Evolutionary conservation across 306 rosid species (phyloP), one percentile per base, ranked within the genome.

Genomic region (Trifolium fragiferum): DNA sequence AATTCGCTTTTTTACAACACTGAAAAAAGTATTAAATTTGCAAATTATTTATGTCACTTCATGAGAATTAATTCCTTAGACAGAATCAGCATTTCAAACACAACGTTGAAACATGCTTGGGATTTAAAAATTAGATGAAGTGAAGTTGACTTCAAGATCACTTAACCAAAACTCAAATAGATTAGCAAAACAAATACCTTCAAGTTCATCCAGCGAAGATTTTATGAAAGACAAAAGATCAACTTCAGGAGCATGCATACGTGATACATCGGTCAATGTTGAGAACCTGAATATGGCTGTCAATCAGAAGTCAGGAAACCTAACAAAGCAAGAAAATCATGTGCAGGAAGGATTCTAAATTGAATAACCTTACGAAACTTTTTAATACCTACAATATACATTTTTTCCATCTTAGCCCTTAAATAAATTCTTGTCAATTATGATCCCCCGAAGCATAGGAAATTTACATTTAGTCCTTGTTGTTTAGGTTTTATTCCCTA

Each of bases 201-300:
- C 94, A 41, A 54, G 75, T 72, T 87, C 84, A 66, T 86, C 81
- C 40, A 89, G 25, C 16, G 85, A 82, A 53, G 89, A 85, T 74
- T 84, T 86, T 58, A 91, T 84, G 84, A 89, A 89, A 74, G 94
- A 81, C 74, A 88, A 84, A 73, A 87, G 66, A 69, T 85, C 88
- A 66, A 19, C 84, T 71, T 78, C 83, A 8, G 75, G 12, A 8
- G 82, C 64, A 64, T 82, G 77, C 72, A 89, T 72, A 43, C 66
- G 72, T 19, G 82, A 82, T 27, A 77, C 80, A 82, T 78, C 74
- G 43, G 88, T 62, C 68, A 72, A 79, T 50, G 91, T 81, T 66
- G 92, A 87, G 74, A 86, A 86, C 84, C 98, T 84, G 89, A 78
- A 89, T 60, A 71, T 67, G 66, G 59, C 88, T 86, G 91, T 65